Evolutionary conservation across 2,329 filamentous ascomycete species (phyloP), one percentile per base, ranked within the genome.

Genomic region (Colletotrichum incanum): DNA sequence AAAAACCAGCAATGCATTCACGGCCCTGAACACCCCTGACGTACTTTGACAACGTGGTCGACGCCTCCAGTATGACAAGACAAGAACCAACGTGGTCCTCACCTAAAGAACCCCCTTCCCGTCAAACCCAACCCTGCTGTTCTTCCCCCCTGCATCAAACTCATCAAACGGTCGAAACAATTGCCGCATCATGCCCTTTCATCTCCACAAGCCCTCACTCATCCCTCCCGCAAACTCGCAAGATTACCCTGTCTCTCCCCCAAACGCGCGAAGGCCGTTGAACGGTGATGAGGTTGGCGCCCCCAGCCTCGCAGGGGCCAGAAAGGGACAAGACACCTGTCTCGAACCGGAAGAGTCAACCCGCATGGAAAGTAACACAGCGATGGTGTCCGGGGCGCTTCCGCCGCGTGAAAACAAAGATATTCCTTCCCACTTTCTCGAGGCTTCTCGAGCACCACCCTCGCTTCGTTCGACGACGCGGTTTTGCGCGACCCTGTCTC

Each of bases 211-310:
- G 8, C 26, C 26, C 12, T 23, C 23, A 7, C 26, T n/a, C 28
- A 23, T n/a, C 37, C 55, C 52, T 28, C 26, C 55, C 23, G n/a
- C 37, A 41, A 11, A 3, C 37, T 11, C 9, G 55, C 55, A 28
- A 58, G 55, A 58, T 41, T 43, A 20, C 37, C 23, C 18, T 58
- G 55, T 58, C 55, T 58, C 37, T 58, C n/a, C 23, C 2, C 7
- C 43, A 23, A 49, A n/a, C 58, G 34, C 58, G 37, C 20, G 41
- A 28, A 28, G 28, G 28, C 58, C 58, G 58, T 61, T 61, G 20
- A 37, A 61, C 41, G 28, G 11, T 34, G 18, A 9, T 31, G 16
- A 11, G 8, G n/a, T 16, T 18, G n/a, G n/a, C 37, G 5, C n/a
- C 34, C 20, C 14, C 16, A 26, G 23, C 20, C n/a, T 49, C n/a